Evolutionary conservation across 768 basidiomycete species (phyloP).

Genomic region (Macrolepiota dolichaula): DNA sequence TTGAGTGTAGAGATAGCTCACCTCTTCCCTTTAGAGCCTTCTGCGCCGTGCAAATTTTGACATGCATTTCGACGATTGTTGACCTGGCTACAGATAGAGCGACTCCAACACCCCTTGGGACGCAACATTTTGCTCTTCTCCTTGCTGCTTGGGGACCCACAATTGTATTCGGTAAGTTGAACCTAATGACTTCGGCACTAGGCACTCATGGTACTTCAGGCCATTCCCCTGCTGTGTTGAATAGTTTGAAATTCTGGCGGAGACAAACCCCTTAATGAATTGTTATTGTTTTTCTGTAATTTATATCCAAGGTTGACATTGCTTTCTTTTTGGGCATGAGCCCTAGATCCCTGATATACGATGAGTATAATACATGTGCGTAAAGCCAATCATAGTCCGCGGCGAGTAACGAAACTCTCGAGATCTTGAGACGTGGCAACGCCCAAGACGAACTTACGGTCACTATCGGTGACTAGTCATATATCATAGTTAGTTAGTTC

Average conservation of each 20-base stretch:
- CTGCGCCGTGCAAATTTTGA: slow-evolving; percentile 42
- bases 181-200: neutral
- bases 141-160: slow-evolving; percentile 58
- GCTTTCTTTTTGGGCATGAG: neutral
- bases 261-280: neutral
- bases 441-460: slow-evolving; percentile 79
- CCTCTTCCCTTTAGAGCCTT: slow-evolving; percentile 29
- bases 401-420: slow-evolving; percentile 54
- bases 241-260: slow-evolving; percentile 34
- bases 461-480: slow-evolving; percentile 81
- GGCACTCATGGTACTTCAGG: slow-evolving; percentile 19
- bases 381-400: slow-evolving; percentile 33
- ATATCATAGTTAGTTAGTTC: neutral
- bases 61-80: slow-evolving; percentile 47
- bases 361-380: slow-evolving; percentile 1
- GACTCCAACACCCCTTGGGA: slow-evolving; percentile 52
- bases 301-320: neutral
- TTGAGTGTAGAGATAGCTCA: neutral
- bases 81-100: slow-evolving; percentile 38
- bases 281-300: neutral
- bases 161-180: slow-evolving; percentile 46
- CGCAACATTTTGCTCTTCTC: slow-evolving; percentile 61
- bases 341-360: neutral
- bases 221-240: slow-evolving; percentile 34
- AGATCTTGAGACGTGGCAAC: slow-evolving; percentile 79